Conservation (phyloP, 495 filamentous ascomycete genomes). For the Lichenothelia convexa region DNA sequence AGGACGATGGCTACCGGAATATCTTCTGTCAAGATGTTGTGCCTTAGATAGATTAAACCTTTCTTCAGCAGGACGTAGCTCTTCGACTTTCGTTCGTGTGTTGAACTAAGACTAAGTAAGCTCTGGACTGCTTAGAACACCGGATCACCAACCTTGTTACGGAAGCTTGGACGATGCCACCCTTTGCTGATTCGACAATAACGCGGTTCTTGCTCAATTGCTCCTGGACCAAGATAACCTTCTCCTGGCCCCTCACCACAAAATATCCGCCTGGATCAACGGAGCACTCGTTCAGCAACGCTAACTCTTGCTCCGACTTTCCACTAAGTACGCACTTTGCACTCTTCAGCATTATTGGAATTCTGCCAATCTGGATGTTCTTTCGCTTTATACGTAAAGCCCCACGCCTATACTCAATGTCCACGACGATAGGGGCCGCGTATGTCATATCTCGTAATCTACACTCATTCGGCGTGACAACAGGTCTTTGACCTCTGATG, state of each 20-base stretch:
- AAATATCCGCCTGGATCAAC: conserved; percentile 98
- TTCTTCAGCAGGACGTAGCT: conserved; percentile 63
- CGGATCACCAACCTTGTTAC: too few species aligned
- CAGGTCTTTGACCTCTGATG: conserved; percentile 62
- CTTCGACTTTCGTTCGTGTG: conserved; percentile 72
- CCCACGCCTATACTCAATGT: too few species aligned
- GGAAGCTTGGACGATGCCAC: conserved; percentile 76
- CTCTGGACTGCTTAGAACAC: conserved; percentile 88
- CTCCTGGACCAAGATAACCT: conserved; percentile 96
- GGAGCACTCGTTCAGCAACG: conserved; percentile 81
- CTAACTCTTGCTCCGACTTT: conserved; percentile 61
- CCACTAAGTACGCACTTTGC: conserved; percentile 77
- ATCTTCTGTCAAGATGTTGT: conserved; percentile 86
- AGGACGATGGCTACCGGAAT: conserved; percentile 90
- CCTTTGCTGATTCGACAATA: conserved; percentile 91
- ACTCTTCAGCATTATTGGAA: conserved; percentile 95
- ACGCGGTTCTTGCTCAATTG: conserved; percentile 95
- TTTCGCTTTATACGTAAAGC: conserved; percentile 65
- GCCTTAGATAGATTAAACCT: conserved; percentile 67
- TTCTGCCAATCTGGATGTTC: conserved; percentile 76
- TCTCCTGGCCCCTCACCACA: conserved; percentile 98
- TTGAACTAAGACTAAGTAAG: conserved; percentile 92
- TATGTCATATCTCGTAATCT: conserved; percentile 91
- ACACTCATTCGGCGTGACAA: conserved; percentile 72
- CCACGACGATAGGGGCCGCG: conserved; percentile 73